Conservation (phyloP, 768 basidiomycete species). For the Trametes coccinea region DNA sequence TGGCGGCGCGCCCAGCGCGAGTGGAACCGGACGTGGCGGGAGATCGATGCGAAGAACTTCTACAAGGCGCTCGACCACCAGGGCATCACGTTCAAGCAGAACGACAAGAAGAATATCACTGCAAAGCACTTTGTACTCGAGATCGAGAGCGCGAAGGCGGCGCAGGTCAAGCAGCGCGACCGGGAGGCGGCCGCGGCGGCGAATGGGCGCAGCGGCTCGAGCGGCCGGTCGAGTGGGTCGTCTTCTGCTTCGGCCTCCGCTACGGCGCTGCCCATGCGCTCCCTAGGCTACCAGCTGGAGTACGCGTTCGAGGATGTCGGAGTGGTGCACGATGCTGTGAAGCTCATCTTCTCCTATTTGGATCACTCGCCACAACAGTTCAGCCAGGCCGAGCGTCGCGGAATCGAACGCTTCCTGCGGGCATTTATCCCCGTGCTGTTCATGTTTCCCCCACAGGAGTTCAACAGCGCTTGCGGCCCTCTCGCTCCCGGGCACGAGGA, state of each 20-base stretch:
- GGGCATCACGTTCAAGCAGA: constrained; percentile 90
- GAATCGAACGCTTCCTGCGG: constrained; percentile 83
- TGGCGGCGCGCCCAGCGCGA: constrained; percentile 94
- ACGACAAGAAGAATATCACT: constrained; percentile 92
- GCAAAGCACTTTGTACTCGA: constrained; percentile 80
- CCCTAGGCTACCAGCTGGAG: constrained; percentile 71
- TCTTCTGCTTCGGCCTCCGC: background rate
- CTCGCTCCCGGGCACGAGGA: constrained; percentile 47
- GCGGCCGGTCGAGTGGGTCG: constrained; percentile 9
- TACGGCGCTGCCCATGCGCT: constrained; percentile 28
- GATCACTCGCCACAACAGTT: constrained; percentile 82
- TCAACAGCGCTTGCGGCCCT: constrained; percentile 63
- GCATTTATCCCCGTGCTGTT: constrained; percentile 82
- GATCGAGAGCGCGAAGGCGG: constrained; percentile 67
- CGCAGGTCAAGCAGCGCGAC: constrained; percentile 47
- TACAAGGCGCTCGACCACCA: constrained; percentile 98
- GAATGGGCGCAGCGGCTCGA: background rate
- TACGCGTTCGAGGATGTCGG: constrained; percentile 75
- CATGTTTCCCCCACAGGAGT: constrained; percentile 66
- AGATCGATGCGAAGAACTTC: constrained; percentile 96
- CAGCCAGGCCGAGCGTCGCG: constrained; percentile 73
- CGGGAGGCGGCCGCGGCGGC: constrained; percentile 15
- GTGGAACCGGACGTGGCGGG: constrained; percentile 96
- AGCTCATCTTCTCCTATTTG: constrained; percentile 88
- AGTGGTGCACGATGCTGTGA: constrained; percentile 85